Percentiles rank a stretch among this genome's conserved stretches.
Conservation (phyloP, 805 yeast species). For the Naumovozyma dairenensis region DNA sequence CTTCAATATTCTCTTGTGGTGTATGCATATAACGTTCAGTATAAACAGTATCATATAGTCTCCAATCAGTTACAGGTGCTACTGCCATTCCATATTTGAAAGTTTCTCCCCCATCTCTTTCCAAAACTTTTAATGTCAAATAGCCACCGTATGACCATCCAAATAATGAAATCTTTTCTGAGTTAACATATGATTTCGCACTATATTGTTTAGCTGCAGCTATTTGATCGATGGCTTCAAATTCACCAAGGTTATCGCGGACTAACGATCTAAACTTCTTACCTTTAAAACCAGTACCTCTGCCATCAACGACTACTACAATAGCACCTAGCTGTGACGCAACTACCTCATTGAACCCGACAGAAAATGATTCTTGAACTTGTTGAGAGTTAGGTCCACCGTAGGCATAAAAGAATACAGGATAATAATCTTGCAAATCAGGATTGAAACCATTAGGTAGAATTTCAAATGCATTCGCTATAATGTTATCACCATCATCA, state of each 20-base stretch:
- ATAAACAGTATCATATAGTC: slow-evolving; percentile 81
- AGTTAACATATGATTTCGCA: slow-evolving; percentile 52
- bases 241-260: slow-evolving; percentile 69
- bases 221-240: slow-evolving; percentile 81
- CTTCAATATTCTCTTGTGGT: slow-evolving; percentile 57
- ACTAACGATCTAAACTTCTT: slow-evolving; percentile 67
- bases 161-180: slow-evolving; percentile 71
- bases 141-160: slow-evolving; percentile 99
- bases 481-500: slow-evolving; percentile 36
- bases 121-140: slow-evolving; percentile 81
- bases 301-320: slow-evolving; percentile 91
- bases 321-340: slow-evolving; percentile 72
- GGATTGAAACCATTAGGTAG: slow-evolving; percentile 65
- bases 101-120: slow-evolving; percentile 61
- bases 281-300: slow-evolving; percentile 93
- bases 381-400: slow-evolving; percentile 95
- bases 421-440: slow-evolving; percentile 46
- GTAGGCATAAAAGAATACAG: slow-evolving; percentile 80
- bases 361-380: slow-evolving; percentile 51
- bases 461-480: slow-evolving; percentile 64
- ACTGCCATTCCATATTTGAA: slow-evolving; percentile 90
- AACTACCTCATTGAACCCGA: slow-evolving; percentile 63
- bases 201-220: slow-evolving; percentile 72
- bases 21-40: slow-evolving; percentile 92
- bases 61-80: slow-evolving; percentile 97